Percentiles rank a stretch among this genome's conserved stretches.
phyloP scores from a whole-genome alignment of 352 stramenopile genomes.

The Globisporangium rhizosaccharum region DNA sequence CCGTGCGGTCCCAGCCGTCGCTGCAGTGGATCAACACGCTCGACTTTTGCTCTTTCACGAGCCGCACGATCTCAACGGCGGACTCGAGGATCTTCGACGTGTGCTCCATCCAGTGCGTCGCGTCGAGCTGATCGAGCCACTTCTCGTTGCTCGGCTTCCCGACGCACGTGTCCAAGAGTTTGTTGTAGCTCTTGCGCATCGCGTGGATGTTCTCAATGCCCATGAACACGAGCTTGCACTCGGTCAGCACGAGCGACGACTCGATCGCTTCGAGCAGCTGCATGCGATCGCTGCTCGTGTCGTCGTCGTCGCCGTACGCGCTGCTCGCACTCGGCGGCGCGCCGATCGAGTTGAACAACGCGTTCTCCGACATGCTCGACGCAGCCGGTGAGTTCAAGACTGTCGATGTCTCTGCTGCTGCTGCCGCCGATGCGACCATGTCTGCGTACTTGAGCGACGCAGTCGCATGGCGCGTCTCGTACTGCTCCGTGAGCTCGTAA shows the following conservation, averaged over 20 bases:
- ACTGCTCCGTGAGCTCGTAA: constrained; percentile 86
- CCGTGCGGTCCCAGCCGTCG: constrained; percentile 96
- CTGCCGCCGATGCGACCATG: constrained; percentile 36
- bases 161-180: constrained; percentile 62
- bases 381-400: constrained; percentile 15
- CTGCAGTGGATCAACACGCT: constrained; percentile 98
- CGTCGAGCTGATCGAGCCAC: constrained; percentile 72
- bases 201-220: constrained; percentile 92
- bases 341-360: constrained; percentile 7
- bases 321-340: constrained; percentile 5
- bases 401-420: constrained; percentile 15
- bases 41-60: constrained; percentile 77
- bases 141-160: constrained; percentile 65
- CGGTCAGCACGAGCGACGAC: constrained; percentile 58
- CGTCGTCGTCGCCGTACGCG: constrained; percentile 21
- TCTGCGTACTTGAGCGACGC: constrained; percentile 61
- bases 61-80: constrained; percentile 75
- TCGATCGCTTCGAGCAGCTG: constrained; percentile 38
- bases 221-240: constrained; percentile 87
- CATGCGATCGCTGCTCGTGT: constrained; percentile 11
- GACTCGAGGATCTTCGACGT: constrained; percentile 76
- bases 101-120: constrained; percentile 73
- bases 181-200: constrained; percentile 85
- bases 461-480: constrained; percentile 60
- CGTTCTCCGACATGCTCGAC: constrained; percentile 4